Percentiles rank a stretch among this genome's conserved stretches.
phyloP scores from a whole-genome alignment of 352 stramenopile species.

The Globisporangium emineosum region DNA sequence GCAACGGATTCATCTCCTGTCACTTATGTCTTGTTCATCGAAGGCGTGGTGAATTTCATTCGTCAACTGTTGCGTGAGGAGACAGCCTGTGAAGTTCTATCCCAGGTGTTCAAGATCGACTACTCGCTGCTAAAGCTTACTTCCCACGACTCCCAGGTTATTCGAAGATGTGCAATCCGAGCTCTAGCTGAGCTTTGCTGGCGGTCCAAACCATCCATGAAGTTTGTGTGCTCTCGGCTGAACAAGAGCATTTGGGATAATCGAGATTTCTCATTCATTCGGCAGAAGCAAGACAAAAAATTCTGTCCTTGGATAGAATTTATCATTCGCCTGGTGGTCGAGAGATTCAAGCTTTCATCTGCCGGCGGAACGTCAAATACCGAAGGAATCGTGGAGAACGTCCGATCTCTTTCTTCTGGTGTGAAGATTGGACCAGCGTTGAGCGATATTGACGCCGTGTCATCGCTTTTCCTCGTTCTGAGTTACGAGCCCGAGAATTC shows the following conservation, averaged over 20 bases:
- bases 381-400: not conserved
- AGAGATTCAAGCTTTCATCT: constrained; percentile 9
- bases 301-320: constrained; percentile 13
- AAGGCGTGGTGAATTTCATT: not conserved
- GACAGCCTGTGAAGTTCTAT: not conserved
- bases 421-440: not conserved
- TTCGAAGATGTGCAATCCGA: constrained; percentile 14
- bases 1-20: not conserved
- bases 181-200: constrained; percentile 19
- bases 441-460: constrained; percentile 8
- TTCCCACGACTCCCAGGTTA: constrained; percentile 7
- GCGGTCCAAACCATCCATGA: constrained; percentile 12
- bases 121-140: constrained; percentile 12
- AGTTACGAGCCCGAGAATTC: constrained; percentile 1
- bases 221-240: constrained; percentile 17
- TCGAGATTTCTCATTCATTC: constrained; percentile 6
- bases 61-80: not conserved
- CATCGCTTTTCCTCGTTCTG: constrained; percentile 1
- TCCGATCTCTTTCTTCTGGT: not conserved
- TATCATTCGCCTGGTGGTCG: not conserved
- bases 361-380: not conserved
- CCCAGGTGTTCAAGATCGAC: constrained; percentile 17
- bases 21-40: not conserved
- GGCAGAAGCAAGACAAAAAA: constrained; percentile 14
- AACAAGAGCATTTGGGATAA: constrained; percentile 21